Conservation (phyloP, 2,329 filamentous ascomycete genomes). For the Aspergillus sp. region DNA sequence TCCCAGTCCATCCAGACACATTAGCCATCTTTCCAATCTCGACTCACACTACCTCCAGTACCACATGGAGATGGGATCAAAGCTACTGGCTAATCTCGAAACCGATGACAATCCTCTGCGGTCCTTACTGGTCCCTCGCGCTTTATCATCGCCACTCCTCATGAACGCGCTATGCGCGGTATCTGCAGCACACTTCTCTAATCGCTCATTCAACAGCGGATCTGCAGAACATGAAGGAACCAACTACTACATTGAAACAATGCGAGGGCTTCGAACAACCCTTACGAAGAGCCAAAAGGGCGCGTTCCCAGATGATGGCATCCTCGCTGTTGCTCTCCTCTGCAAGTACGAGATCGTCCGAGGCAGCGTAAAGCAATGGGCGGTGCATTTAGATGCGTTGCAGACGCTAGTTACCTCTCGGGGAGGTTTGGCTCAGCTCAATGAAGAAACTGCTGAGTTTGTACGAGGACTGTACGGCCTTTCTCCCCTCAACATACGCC, state of each 20-base stretch:
- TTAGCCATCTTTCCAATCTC: conserved; percentile 28
- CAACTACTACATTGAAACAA: conserved; percentile 34
- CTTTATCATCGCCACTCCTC: conserved; percentile 35
- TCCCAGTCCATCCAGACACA: conserved; percentile 17
- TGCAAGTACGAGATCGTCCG: conserved; percentile 41
- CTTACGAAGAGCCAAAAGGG: conserved; percentile 21
- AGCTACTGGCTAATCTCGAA: conserved; percentile 37
- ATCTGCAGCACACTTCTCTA: conserved; percentile 38
- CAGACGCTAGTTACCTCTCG: conserved; percentile 34
- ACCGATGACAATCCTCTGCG: conserved; percentile 37
- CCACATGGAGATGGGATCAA: conserved; percentile 36
- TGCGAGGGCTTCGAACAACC: conserved; percentile 32
- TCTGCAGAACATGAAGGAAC: conserved; percentile 30
- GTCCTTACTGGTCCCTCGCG: conserved; percentile 36
- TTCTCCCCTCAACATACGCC: not conserved
- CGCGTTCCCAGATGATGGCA: conserved; percentile 29
- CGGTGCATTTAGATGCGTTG: conserved; percentile 36
- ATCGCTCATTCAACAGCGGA: conserved; percentile 26
- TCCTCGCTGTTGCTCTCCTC: conserved; percentile 37
- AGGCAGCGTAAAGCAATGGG: conserved; percentile 40
- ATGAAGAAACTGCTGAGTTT: conserved; percentile 33
- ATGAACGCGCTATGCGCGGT: conserved; percentile 40
- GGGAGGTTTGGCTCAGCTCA: conserved; percentile 31
- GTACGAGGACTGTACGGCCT: conserved; percentile 34
- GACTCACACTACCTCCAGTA: conserved; percentile 41